Conservation (phyloP, 2,329 filamentous ascomycete genomes). For the Colletotrichum sojae region DNA sequence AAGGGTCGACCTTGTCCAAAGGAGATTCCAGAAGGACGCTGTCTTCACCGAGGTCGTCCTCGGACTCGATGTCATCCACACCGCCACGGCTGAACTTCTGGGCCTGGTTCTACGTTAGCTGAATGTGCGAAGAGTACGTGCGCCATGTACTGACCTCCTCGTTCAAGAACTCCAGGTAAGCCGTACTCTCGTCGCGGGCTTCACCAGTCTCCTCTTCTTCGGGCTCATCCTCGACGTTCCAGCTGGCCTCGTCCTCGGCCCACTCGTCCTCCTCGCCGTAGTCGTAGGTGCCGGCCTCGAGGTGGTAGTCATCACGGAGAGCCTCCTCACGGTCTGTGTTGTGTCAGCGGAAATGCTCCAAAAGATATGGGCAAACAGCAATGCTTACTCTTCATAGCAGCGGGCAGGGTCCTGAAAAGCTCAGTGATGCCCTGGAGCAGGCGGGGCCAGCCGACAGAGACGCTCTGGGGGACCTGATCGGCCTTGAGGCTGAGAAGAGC, state of each 20-base stretch:
- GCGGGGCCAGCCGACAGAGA: constrained; percentile 95
- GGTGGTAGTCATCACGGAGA: constrained; percentile 86
- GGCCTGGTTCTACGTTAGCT: constrained; percentile 67
- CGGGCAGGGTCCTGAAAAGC: constrained; percentile 91
- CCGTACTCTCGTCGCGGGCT: constrained; percentile 89
- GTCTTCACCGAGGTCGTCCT: constrained; percentile 93
- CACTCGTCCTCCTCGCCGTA: constrained; percentile 85
- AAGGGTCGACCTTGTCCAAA: constrained; percentile 95
- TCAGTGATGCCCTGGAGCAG: constrained; percentile 89
- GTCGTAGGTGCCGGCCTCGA: constrained; percentile 72
- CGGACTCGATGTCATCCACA: constrained; percentile 75
- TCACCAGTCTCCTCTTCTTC: constrained; percentile 76
- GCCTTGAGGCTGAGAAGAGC: constrained; percentile 84
- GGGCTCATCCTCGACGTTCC: constrained; percentile 81
- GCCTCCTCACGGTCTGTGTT: constrained; percentile 88
- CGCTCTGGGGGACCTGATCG: constrained; percentile 89
- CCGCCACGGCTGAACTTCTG: constrained; percentile 84
- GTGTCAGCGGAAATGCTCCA: constrained; percentile 44
- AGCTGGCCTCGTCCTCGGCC: constrained; percentile 85
- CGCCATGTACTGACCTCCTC: constrained; percentile 75
- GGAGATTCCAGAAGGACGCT: constrained; percentile 94
- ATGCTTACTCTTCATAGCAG: constrained; percentile 82
- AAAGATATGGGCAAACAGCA: too few relatives aligned
- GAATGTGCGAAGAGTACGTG: not conserved
- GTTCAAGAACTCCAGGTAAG: constrained; percentile 96